phyloP scores from a whole-genome alignment of 805 yeast species.

The Saccharomycopsis sp. region DNA sequence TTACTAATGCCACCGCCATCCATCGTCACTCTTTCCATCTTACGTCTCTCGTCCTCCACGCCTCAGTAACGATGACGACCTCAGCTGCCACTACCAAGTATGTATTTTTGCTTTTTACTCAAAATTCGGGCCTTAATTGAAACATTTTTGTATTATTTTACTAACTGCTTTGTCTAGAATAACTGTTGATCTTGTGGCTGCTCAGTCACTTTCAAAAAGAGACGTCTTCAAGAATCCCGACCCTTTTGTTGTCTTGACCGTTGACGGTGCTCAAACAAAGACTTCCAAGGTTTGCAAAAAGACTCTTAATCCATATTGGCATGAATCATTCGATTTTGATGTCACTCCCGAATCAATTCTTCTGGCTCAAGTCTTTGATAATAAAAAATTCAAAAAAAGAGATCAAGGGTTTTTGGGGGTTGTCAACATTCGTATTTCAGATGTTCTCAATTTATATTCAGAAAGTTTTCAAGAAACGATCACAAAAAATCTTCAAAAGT shows the following conservation, averaged over 20 bases:
- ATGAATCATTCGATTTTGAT: slow-evolving; percentile 75
- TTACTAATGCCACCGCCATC: no score
- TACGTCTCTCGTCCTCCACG: no score
- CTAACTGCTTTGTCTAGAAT: slow-evolving; percentile 2
- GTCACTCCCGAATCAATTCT: slow-evolving; percentile 73
- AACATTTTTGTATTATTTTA: no score
- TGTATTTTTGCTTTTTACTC: no score
- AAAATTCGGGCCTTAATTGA: no score
- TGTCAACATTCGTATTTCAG: slow-evolving; percentile 82
- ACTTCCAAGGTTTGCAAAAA: slow-evolving; percentile 90
- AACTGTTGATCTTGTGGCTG: slow-evolving; percentile 72
- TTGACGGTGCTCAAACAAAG: slow-evolving; percentile 95
- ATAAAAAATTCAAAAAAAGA: slow-evolving; percentile 93
- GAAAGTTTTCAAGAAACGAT: slow-evolving; percentile 64
- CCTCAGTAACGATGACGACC: no score
- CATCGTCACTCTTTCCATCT: no score
- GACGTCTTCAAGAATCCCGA: slow-evolving; percentile 95
- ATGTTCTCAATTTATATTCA: slow-evolving; percentile 59
- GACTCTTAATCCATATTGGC: slow-evolving; percentile 97
- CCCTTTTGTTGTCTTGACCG: slow-evolving; percentile 94
- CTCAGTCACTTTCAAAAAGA: slow-evolving; percentile 89
- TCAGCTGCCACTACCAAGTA: no score
- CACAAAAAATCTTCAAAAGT: slow-evolving; percentile 83
- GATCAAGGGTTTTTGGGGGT: slow-evolving; percentile 98
- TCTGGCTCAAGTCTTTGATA: slow-evolving; percentile 92